Conservation (phyloP, 768 basidiomycete genomes). For the Mycena kentingensis region DNA sequence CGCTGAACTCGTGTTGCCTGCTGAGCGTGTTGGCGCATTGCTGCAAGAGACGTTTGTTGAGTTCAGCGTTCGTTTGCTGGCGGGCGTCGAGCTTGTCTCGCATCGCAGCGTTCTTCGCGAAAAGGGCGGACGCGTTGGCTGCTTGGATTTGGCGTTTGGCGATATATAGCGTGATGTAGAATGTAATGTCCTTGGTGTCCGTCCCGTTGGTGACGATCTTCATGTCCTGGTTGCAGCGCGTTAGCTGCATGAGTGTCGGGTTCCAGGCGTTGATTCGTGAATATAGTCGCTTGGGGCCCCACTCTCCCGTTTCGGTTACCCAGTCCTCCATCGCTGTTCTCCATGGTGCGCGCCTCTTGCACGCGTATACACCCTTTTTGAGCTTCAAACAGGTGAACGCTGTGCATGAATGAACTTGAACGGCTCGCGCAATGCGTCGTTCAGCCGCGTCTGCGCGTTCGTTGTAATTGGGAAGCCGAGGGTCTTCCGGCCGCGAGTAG, state of each 20-base stretch:
- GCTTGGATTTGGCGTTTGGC: slow-evolving; percentile 42
- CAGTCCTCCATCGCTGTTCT: slow-evolving; percentile 20
- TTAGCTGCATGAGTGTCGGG: slow-evolving; percentile 23
- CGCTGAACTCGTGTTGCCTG: slow-evolving; percentile 40
- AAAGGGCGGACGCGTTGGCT: slow-evolving; percentile 39
- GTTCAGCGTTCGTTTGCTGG: slow-evolving; percentile 12
- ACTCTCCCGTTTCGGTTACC: slow-evolving; percentile 29
- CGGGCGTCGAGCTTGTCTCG: slow-evolving; percentile 18
- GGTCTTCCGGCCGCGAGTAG: slow-evolving; percentile 39
- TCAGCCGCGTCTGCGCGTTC: slow-evolving; percentile 14
- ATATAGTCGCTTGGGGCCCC: slow-evolving; percentile 27
- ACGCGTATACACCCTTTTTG: slow-evolving; percentile 21
- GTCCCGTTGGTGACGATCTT: slow-evolving; percentile 38
- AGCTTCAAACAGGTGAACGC: slow-evolving; percentile 22
- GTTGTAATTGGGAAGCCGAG: slow-evolving; percentile 18
- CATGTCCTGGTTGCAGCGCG: slow-evolving; percentile 39
- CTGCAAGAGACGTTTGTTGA: slow-evolving; percentile 33
- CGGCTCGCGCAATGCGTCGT: slow-evolving; percentile 22
- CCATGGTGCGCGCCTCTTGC: slow-evolving; percentile 39
- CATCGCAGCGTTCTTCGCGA: slow-evolving; percentile 35
- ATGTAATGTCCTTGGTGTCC: slow-evolving; percentile 36
- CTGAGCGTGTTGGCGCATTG: slow-evolving; percentile 36
- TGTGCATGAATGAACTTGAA: slow-evolving; percentile 38
- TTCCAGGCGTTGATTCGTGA: slow-evolving; percentile 31
- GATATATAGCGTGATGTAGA: too few species aligned